Evolutionary conservation across 352 stramenopile genomes (phyloP).

Genomic region (Phytophthora parvispora): DNA sequence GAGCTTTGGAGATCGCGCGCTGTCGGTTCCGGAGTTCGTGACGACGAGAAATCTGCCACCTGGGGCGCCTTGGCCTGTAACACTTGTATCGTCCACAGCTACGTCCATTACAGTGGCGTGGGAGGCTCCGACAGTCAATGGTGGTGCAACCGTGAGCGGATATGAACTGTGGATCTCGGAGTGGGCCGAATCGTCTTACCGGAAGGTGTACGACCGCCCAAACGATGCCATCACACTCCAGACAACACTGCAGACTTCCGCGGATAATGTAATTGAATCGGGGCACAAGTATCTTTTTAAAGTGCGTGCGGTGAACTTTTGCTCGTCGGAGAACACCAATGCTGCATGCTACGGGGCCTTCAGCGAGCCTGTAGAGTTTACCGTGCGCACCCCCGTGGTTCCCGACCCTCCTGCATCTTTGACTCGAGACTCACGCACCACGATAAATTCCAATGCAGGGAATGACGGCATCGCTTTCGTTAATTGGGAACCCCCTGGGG

Average conservation of each 20-base stretch:
- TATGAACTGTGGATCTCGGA: slow-evolving; percentile 98
- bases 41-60: slow-evolving; percentile 92
- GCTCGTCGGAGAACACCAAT: slow-evolving; percentile 71
- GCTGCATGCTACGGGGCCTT: slow-evolving; percentile 93
- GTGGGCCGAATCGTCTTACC: slow-evolving; percentile 87
- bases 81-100: slow-evolving; percentile 89
- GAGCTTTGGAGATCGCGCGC: slow-evolving; percentile 78
- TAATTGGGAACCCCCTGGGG: slow-evolving; percentile 89
- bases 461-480: slow-evolving; percentile 73
- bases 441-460: slow-evolving; percentile 57
- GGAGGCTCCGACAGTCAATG: slow-evolving; percentile 91
- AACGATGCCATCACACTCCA: slow-evolving; percentile 77
- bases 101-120: slow-evolving; percentile 95
- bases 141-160: slow-evolving; percentile 92
- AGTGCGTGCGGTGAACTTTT: slow-evolving; percentile 97
- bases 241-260: slow-evolving; percentile 82
- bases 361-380: slow-evolving; percentile 90
- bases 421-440: slow-evolving; percentile 72
- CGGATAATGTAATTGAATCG: slow-evolving; percentile 92
- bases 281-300: slow-evolving; percentile 95
- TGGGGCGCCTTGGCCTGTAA: slow-evolving; percentile 85
- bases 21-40: slow-evolving; percentile 82
- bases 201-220: slow-evolving; percentile 96
- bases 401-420: slow-evolving; percentile 84
- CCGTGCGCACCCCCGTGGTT: slow-evolving; percentile 86